These are phyloP conservation scores for Fraxinus angustifolia DNA, from an alignment of 305 asterid genomes.

Conservation along the genomic window DNA sequence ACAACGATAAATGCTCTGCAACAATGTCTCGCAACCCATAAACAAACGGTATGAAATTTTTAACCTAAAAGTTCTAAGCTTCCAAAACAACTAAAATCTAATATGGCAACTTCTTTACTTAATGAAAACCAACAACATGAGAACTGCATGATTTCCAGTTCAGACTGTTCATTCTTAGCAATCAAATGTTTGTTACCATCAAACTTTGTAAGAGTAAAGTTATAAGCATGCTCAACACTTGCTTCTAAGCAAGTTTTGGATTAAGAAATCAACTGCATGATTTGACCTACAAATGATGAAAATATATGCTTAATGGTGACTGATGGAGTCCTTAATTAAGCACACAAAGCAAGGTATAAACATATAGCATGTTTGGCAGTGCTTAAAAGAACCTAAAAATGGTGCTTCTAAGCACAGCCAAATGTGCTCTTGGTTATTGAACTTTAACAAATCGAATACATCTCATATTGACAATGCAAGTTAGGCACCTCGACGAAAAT, in stretches of 20 bases:
- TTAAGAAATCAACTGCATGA: neutral
- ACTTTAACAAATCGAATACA: neutral
- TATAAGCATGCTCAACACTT: neutral
- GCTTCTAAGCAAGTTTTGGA: neutral
- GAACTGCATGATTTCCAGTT: neutral
- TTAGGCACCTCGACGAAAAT: neutral
- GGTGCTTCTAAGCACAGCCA: neutral
- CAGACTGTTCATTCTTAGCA: constrained; percentile 8
- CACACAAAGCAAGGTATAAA: neutral
- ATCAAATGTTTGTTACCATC: constrained; percentile 8
- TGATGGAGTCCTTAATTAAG: neutral
- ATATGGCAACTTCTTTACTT: constrained; percentile 13
- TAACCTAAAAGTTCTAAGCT: constrained; percentile 10
- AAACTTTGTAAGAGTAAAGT: neutral
- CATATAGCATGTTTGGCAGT: neutral
- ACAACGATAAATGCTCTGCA: neutral
- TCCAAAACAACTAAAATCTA: constrained; percentile 3
- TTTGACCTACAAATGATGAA: neutral
- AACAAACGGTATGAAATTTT: neutral
- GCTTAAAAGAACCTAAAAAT: neutral
- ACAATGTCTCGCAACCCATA: neutral
- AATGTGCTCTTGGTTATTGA: neutral
- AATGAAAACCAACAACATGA: neutral
- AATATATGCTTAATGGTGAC: neutral
- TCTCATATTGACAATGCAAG: neutral